Conservation (phyloP, 106 monocot species). For the Dendrobium catenatum region DNA sequence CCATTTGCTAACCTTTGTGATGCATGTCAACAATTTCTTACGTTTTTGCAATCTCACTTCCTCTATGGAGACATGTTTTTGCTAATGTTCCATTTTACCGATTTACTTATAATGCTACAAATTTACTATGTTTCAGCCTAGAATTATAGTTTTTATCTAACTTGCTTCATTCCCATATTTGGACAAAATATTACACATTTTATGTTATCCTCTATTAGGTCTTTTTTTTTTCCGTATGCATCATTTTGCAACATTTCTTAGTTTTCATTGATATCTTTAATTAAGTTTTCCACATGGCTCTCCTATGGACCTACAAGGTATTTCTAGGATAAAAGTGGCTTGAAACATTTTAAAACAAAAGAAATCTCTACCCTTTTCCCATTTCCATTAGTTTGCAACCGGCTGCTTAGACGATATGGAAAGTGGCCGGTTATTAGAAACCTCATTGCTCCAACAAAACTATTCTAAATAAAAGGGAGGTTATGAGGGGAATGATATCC, state of each 20-base stretch:
- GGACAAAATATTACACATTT: not conserved
- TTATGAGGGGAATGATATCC: too few species aligned
- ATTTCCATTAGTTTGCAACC: too few species aligned
- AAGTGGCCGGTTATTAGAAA: too few species aligned
- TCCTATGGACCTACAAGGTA: not conserved
- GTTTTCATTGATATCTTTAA: not conserved
- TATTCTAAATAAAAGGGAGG: too few species aligned
- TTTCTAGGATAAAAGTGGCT: not conserved
- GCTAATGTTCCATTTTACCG: not conserved
- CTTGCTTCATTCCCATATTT: not conserved
- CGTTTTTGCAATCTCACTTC: not conserved
- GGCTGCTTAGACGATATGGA: too few species aligned
- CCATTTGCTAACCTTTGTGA: not conserved
- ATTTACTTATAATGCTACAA: not conserved
- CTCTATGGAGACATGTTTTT: not conserved
- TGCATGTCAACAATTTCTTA: not conserved
- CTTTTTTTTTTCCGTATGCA: not conserved
- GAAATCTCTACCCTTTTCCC: too few species aligned
- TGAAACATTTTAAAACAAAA: not conserved
- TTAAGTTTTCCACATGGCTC: not conserved
- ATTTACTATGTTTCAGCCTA: not conserved
- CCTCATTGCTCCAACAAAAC: too few species aligned
- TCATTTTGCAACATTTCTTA: not conserved
- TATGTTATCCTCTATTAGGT: not conserved
- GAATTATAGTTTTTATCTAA: not conserved